Conservation (phyloP, 1,139 yeast species). For the Saccharomycopsis hybrid region DNA sequence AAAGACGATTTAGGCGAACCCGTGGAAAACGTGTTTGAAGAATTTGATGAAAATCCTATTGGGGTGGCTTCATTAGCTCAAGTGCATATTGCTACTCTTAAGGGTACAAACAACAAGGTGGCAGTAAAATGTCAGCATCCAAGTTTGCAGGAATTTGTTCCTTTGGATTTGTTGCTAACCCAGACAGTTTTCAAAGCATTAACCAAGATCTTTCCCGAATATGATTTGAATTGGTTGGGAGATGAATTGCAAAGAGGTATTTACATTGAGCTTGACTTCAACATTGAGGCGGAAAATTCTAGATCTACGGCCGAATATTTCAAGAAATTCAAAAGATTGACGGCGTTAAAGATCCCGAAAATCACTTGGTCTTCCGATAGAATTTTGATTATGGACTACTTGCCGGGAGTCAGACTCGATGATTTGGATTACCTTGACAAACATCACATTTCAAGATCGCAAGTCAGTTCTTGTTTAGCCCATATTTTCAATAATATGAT, state of each 20-base stretch:
- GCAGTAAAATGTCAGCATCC: constrained; percentile 98
- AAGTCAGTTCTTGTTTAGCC: constrained; percentile 78
- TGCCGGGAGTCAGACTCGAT: constrained; percentile 79
- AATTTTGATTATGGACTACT: constrained; percentile 81
- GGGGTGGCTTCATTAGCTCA: constrained; percentile 97
- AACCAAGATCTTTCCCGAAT: constrained; percentile 82
- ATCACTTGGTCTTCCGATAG: constrained; percentile 63
- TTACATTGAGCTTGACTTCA: constrained; percentile 81
- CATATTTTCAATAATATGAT: constrained; percentile 94
- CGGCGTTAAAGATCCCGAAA: constrained; percentile 77
- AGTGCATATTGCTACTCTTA: constrained; percentile 74
- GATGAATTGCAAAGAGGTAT: constrained; percentile 86
- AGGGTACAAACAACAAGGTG: constrained; percentile 52
- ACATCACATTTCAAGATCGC: constrained; percentile 62
- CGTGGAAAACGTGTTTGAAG: constrained; percentile 59
- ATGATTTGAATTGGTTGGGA: constrained; percentile 88
- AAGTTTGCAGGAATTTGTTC: constrained; percentile 76
- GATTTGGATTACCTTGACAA: constrained; percentile 57
- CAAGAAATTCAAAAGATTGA: constrained; percentile 42
- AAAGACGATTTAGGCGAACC: constrained; percentile 54
- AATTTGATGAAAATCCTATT: constrained; percentile 67
- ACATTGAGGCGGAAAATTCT: constrained; percentile 82
- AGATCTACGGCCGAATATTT: constrained; percentile 62
- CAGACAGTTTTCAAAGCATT: constrained; percentile 67
- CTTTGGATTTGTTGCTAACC: constrained; percentile 78